Percentiles rank a stretch among this genome's conserved stretches.
phyloP scores from a whole-genome alignment of 768 basidiomycete genomes.

The Brasilioporus rufonigricans region DNA sequence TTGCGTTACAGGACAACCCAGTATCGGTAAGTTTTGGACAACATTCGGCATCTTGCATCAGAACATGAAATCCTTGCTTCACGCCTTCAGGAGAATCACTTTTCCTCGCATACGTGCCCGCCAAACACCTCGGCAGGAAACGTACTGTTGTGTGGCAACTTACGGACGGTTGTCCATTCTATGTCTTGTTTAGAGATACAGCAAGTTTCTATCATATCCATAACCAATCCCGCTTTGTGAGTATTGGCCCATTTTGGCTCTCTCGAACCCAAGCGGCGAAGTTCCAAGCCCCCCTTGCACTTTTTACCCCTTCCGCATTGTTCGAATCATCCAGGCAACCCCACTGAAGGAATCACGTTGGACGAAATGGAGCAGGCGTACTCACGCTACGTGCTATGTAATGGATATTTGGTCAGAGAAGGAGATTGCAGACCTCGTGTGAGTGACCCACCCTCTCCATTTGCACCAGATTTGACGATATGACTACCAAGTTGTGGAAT shows the following conservation, averaged over 20 bases:
- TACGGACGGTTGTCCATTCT: background rate
- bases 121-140: background rate
- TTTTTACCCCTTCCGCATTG: background rate
- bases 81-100: background rate
- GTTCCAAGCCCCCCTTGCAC: background rate
- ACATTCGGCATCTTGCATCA: background rate
- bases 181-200: background rate
- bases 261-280: background rate
- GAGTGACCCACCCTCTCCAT: background rate
- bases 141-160: background rate
- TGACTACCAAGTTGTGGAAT: background rate
- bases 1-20: conserved; percentile 4
- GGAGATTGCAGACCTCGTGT: background rate
- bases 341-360: background rate
- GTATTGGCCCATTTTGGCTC: background rate
- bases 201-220: background rate
- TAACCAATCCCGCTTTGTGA: background rate
- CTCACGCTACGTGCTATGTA: background rate
- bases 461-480: background rate
- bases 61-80: background rate
- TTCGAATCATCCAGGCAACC: background rate
- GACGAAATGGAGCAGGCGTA: conserved; percentile 1
- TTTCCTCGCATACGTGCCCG: background rate
- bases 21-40: background rate
- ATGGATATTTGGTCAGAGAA: conserved; percentile 5